Evolutionary conservation across 139 green algal genomes (phyloP).

Genomic region (Nannochloris sp.): DNA sequence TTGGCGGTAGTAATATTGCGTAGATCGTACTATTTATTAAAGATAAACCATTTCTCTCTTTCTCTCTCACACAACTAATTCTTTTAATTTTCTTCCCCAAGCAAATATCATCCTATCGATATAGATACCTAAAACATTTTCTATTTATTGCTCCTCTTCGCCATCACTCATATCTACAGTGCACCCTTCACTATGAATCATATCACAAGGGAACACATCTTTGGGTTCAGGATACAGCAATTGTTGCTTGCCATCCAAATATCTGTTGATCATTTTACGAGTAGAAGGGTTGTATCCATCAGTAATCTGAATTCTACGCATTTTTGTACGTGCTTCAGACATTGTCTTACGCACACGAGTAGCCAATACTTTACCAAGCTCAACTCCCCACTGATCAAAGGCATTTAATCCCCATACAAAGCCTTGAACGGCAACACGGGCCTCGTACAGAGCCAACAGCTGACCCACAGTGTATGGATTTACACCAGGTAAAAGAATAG

Average conservation of each 20-base stretch:
- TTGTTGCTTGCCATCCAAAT: constrained; percentile 88
- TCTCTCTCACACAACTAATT: too few species aligned
- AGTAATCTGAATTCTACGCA: constrained; percentile 51
- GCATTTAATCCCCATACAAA: constrained; percentile 97
- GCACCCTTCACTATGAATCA: constrained; percentile 47
- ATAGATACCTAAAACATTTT: too few species aligned
- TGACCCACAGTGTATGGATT: constrained; percentile 90
- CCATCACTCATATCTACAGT: background rate
- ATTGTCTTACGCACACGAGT: constrained; percentile 54
- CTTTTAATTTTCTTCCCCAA: too few species aligned
- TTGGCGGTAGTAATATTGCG: too few species aligned
- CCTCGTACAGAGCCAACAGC: constrained; percentile 94
- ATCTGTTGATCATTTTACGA: constrained; percentile 85
- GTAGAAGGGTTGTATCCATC: constrained; percentile 93
- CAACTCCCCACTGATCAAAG: constrained; percentile 99
- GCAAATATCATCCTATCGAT: too few species aligned
- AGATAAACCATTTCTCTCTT: too few species aligned
- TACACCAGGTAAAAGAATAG: constrained; percentile 87
- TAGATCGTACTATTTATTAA: too few species aligned
- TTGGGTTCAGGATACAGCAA: constrained; percentile 82
- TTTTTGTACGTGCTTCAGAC: constrained; percentile 63
- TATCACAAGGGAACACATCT: constrained; percentile 83
- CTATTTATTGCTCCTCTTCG: too few species aligned
- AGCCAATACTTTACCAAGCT: constrained; percentile 95
- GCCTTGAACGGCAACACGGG: constrained; percentile 89